phyloP scores from a whole-genome alignment of 148 eudicot species.

The Rhododendron williamsianum region DNA sequence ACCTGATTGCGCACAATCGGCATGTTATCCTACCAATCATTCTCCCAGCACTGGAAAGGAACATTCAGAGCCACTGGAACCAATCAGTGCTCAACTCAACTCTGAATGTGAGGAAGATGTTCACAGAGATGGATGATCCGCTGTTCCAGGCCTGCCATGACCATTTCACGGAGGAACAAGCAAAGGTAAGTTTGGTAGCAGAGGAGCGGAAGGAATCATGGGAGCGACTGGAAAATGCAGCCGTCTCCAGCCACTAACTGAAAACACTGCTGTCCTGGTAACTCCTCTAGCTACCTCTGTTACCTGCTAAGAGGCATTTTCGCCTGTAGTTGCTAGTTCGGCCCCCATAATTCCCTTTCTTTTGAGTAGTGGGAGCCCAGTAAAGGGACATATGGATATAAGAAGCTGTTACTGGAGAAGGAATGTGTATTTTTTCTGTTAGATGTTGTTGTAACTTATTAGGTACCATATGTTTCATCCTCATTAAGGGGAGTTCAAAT shows the following conservation, averaged over 20 bases:
- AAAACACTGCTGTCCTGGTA: slow-evolving; percentile 72
- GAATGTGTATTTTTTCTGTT: slow-evolving; percentile 19
- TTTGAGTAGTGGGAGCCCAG: slow-evolving; percentile 8
- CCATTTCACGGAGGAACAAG: slow-evolving; percentile 57
- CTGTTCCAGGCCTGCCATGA: slow-evolving; percentile 52
- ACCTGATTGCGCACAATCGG: slow-evolving; percentile 71
- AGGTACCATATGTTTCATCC: slow-evolving; percentile 1
- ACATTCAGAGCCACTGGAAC: slow-evolving; percentile 84
- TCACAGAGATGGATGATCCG: slow-evolving; percentile 83
- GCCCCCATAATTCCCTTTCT: slow-evolving; percentile 6
- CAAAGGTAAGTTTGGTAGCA: slow-evolving; percentile 25
- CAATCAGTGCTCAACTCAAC: slow-evolving; percentile 81
- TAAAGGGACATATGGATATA: slow-evolving; percentile 22
- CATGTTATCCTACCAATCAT: slow-evolving; percentile 68
- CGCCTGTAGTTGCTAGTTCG: background rate
- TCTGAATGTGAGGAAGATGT: slow-evolving; percentile 61
- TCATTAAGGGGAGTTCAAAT: background rate
- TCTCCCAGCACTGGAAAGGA: slow-evolving; percentile 71
- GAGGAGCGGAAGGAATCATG: slow-evolving; percentile 62
- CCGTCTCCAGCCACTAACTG: slow-evolving; percentile 65
- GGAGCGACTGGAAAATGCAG: slow-evolving; percentile 71
- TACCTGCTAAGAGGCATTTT: slow-evolving; percentile 29
- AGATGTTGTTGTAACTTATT: slow-evolving; percentile 35
- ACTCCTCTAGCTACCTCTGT: slow-evolving; percentile 34
- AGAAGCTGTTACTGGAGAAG: slow-evolving; percentile 21